Evolutionary conservation across 495 filamentous ascomycete genomes (phyloP).

Genomic region (Penicillium bovifimosum): DNA sequence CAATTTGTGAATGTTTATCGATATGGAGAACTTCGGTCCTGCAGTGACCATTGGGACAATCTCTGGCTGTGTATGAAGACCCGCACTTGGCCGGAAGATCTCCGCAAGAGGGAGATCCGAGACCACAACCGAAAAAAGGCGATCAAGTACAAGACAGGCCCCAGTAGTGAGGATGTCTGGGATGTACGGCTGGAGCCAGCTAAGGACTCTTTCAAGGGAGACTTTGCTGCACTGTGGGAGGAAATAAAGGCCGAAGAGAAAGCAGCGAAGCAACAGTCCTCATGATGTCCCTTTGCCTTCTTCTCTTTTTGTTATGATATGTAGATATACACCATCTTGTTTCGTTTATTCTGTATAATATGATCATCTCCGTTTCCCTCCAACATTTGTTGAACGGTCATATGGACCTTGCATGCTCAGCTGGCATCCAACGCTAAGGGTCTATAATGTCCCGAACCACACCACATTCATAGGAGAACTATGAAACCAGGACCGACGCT

Average conservation of each 20-base stretch:
- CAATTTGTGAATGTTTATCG: constrained; percentile 87
- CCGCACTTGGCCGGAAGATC: constrained; percentile 37
- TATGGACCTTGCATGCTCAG: neutral
- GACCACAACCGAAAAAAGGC: constrained; percentile 70
- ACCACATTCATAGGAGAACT: too few species aligned
- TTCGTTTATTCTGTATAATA: constrained; percentile 2
- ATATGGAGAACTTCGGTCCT: constrained; percentile 65
- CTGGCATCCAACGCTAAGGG: neutral
- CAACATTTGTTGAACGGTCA: neutral
- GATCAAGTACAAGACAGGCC: constrained; percentile 62
- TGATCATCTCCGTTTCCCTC: neutral
- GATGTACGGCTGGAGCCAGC: constrained; percentile 53
- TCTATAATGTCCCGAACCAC: too few species aligned
- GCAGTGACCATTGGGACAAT: constrained; percentile 76
- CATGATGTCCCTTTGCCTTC: constrained; percentile 6
- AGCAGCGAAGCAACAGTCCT: constrained; percentile 15
- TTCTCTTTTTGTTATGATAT: constrained; percentile 5
- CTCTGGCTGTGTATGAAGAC: constrained; percentile 96
- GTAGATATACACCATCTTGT: constrained; percentile 12
- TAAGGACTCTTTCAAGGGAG: constrained; percentile 49
- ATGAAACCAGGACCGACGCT: neutral
- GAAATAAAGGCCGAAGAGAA: constrained; percentile 48
- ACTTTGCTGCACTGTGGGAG: constrained; percentile 52
- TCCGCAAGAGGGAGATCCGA: constrained; percentile 53
- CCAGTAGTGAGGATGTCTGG: constrained; percentile 95